Evolutionary conservation across 192 early-diverging fungal species (phyloP), one percentile per base, ranked within the genome.

Genomic region (Podila verticillata): DNA sequence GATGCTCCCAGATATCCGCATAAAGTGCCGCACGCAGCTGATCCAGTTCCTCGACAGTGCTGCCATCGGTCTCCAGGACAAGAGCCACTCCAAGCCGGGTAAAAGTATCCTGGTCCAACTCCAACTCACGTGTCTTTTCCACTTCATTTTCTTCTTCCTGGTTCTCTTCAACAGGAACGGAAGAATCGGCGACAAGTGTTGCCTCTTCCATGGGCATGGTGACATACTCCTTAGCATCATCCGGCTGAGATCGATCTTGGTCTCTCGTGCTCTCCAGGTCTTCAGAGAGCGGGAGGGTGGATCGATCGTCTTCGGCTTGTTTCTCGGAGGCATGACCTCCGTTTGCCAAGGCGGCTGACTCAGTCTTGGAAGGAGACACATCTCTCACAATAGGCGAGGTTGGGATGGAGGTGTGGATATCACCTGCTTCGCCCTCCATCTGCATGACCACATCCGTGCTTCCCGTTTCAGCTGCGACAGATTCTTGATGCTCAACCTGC

Each of bases 1-100:
- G 77, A 59, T 72, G 65, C 61, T 80, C 70, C 77, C 77, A 80
- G 10, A 80, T 68, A 64, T 72, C 66, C 0, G 22, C 57, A 47
- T 80, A 80, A 13, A 80, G 61, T 15, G 77, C 60, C 2, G 77
- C 77, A 3, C 70, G 69, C 15, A 80, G 39, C 34, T 72, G 77
- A n/a, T 80, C 77, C 29, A 80, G 61, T 44, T 80, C 77, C 49
- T 80, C 77, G 13, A 80, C 35, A 0, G 65, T 72, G 31, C 64
- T 61, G 9, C 44, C 48, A 5, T 72, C 77, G 2, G 77, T 80
- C 15, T 80, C 70, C 26, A 39, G 54, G 32, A 72, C 44, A 34
- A 80, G 70, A 2, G 31, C 22, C 9, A 31, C 26, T 15, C 58
- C 39, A 7, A 80, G 61, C 0, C 12, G 26, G 4, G 20, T n/a